Evolutionary conservation across 768 basidiomycete species (phyloP), one percentile per base, ranked within the genome.

Genomic region (Obba rivulosa): DNA sequence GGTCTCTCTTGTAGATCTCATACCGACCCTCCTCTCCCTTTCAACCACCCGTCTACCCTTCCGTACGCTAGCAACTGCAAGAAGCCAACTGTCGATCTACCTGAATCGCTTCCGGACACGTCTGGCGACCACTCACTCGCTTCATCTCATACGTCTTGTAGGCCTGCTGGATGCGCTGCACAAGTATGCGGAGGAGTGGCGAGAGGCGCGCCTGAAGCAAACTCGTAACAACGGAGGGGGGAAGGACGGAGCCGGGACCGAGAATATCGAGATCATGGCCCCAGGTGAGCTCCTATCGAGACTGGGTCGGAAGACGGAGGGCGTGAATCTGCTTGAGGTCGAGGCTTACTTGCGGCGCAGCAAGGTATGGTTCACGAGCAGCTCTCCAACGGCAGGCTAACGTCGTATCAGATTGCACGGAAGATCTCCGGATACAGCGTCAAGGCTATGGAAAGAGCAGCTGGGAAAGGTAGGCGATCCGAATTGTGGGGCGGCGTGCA

Each of bases 391-490:
- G 23, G 13, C 21, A 17, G 9, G n/a, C 41, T 31, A 3, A 28
- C 36, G 3, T 35, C n/a, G 16, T 35, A 11, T 3, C 50, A 85
- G 79, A 75, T 87, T 47, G 84, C 85, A 7, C 73, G 83, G 56
- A 87, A 92, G 64, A 88, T 93, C 45, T 81, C 89, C n/a, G 80
- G 89, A 1, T 96, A 94, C 63, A 77, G 81, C 20, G 85, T 54
- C 22, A 65, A 59, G 49, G 54, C 54, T 21, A 49, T 62, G 37
- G 57, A 61, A 43, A 63, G 60, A 48, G 48, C 54, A 10, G 61
- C 57, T 13, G 54, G 61, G 25, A 52, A 62, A 52, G 63, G 61
- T 62, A 14, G 14, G 53, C 16, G 17, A 34, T 31, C 39, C n/a
- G n/a, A n/a, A n/a, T n/a, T n/a, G n/a, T n/a, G n/a, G n/a, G n/a